These are phyloP conservation scores for Kandelia obovata DNA, from an alignment of 345 rosid genomes.

Conservation along the genomic window DNA sequence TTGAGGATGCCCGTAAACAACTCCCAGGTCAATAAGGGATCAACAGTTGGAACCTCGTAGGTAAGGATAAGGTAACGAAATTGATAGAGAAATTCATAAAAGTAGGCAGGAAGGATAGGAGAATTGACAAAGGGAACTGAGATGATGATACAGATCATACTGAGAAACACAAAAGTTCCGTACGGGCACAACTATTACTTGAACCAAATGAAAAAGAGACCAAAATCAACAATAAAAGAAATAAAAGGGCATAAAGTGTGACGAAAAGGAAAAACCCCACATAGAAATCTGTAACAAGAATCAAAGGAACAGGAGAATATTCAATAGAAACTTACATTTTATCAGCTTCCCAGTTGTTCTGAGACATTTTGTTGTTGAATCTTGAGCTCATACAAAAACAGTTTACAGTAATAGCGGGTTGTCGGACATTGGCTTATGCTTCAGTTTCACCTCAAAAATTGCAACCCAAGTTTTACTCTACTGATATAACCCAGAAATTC, in stretches of 20 bases:
- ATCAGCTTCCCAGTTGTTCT: slow-evolving; percentile 99
- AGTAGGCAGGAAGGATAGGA: too few relatives aligned
- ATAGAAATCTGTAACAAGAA: background rate
- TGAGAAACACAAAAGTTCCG: too few relatives aligned
- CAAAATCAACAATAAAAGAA: background rate
- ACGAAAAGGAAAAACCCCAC: slow-evolving; percentile 19
- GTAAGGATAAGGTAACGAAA: background rate
- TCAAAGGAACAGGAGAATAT: slow-evolving; percentile 4
- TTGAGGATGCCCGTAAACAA: background rate
- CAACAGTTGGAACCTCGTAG: background rate
- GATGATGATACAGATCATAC: too few relatives aligned
- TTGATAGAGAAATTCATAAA: background rate
- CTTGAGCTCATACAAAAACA: slow-evolving; percentile 9
- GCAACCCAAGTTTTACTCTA: background rate
- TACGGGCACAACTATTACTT: too few relatives aligned
- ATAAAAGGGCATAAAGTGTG: background rate
- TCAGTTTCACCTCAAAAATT: slow-evolving; percentile 10
- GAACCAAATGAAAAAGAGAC: too few relatives aligned
- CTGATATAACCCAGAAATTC: slow-evolving; percentile 4
- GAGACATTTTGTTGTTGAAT: slow-evolving; percentile 48
- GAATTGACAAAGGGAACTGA: too few relatives aligned
- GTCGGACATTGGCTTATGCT: background rate
- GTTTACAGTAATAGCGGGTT: slow-evolving; percentile 5
- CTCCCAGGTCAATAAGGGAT: background rate
- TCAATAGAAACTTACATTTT: slow-evolving; percentile 65